A percentile compares a stretch with the other conserved stretches of the same genome.
Conservation (phyloP, 225 moss, liverwort and hornwort species). For the Anthoceros angustus region DNA sequence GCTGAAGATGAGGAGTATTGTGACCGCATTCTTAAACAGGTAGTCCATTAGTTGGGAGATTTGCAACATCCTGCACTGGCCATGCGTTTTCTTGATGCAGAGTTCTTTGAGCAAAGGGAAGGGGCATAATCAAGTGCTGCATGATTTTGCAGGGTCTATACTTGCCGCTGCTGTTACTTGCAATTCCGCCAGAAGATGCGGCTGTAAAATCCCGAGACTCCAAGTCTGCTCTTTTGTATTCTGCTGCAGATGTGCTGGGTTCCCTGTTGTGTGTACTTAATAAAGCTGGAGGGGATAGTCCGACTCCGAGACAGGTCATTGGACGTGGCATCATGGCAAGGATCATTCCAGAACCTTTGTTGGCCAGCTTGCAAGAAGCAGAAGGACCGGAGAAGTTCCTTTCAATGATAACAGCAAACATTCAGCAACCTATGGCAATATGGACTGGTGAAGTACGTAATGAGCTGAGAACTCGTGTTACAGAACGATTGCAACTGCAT, state of each 20-base stretch:
- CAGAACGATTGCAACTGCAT: slow-evolving; percentile 62
- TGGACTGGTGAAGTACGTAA: slow-evolving; percentile 72
- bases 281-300: slow-evolving; percentile 34
- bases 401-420: slow-evolving; percentile 65
- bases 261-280: slow-evolving; percentile 62
- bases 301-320: slow-evolving; percentile 38
- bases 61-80: background rate
- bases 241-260: slow-evolving; percentile 84
- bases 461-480: slow-evolving; percentile 59
- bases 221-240: slow-evolving; percentile 82
- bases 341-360: slow-evolving; percentile 63
- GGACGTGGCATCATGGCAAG: slow-evolving; percentile 46
- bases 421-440: slow-evolving; percentile 73
- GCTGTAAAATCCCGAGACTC: slow-evolving; percentile 59
- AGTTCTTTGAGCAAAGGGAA: background rate
- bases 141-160: slow-evolving; percentile 52
- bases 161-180: slow-evolving; percentile 70
- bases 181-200: slow-evolving; percentile 70
- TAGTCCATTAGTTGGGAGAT: slow-evolving; percentile 7
- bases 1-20: slow-evolving; percentile 76
- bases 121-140: background rate
- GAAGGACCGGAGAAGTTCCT: slow-evolving; percentile 93
- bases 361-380: slow-evolving; percentile 57
- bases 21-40: slow-evolving; percentile 80
- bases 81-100: background rate